Base-by-base conservation (phyloP, 208 protist species). In the Acanthamoeba quina region DNA sequence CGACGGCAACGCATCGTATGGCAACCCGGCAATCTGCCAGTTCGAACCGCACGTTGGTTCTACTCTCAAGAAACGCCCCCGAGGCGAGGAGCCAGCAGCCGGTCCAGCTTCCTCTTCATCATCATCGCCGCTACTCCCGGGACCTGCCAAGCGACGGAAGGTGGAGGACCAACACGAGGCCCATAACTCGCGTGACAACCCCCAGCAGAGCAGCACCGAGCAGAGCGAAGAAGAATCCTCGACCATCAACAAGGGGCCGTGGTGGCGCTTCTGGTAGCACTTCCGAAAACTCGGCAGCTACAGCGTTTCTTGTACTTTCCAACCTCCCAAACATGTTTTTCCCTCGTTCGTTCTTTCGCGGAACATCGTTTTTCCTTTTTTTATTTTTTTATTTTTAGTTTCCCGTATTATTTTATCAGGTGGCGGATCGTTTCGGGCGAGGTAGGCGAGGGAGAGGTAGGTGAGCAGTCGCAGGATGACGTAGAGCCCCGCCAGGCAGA, bases 381-480 rank as follows among this genome's bases (percentile, higher is more conserved):
- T 34, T 34, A 34, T 34, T 34, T 34, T 34, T 34, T 34, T 34
- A 34, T 34, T 34, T 34, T 34, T 34, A 34, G 31, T 34, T 34
- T 34, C 31, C 31, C 31, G 31, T 34, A 34, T 34, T 34, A 34
- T 34, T 34, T 34, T 34, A 97, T 62, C 49, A 92, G 21, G 58
- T 92, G 60, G 66, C 56, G 2, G 86, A 92, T 21, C 26, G 19
- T 44, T 78, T 93, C 29, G 5, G 1, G 72, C 52, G 24, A 83
- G 44, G 17, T 37, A 7, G 2, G 64, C 19, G n/a, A 93, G 90
- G 29, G 68, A 9, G 68, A 93, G 70, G 70, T 66, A 83, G 68
- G 68, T 83, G 68, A 93, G 44, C 17, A 93, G 13, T 7, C 90
- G 90, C 10, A 93, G 54, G 21, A 93, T 83, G 47, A 78, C 0